A percentile compares a stretch with the other conserved stretches of the same genome.
phyloP scores from a whole-genome alignment of 768 basidiomycete species.

The Phanerochaete sordida region DNA sequence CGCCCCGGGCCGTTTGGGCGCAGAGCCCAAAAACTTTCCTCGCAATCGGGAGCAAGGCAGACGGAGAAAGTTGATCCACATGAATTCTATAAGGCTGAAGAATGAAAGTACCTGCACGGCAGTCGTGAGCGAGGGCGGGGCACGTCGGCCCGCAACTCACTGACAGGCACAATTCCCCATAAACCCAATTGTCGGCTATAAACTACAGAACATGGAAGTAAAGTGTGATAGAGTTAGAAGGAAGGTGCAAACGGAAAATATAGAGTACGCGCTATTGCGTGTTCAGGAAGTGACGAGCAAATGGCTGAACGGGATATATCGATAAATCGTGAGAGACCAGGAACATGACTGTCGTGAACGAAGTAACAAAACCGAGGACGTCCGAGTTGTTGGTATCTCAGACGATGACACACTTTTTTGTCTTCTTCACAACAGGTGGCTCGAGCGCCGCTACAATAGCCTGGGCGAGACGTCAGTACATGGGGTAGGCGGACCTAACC shows the following conservation, averaged over 20 bases:
- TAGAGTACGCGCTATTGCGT: conserved; percentile 14
- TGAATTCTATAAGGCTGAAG: conserved; percentile 1
- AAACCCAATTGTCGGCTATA: conserved; percentile 32
- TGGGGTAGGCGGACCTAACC: conserved; percentile 5
- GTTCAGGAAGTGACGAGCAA: conserved; percentile 14
- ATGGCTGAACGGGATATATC: conserved; percentile 20
- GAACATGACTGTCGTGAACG: conserved; percentile 19
- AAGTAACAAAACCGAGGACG: conserved; percentile 14
- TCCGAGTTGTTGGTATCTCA: conserved; percentile 39
- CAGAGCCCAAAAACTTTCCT: neutral
- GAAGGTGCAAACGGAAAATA: conserved; percentile 3
- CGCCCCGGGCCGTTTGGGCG: too few relatives aligned
- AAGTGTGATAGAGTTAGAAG: conserved; percentile 15
- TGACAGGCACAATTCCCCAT: conserved; percentile 32
- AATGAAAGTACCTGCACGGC: neutral
- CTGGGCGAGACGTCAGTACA: conserved; percentile 34
- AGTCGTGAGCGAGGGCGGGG: neutral
- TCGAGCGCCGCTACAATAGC: conserved; percentile 99
- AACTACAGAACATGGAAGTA: conserved; percentile 31
- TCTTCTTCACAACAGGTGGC: conserved; percentile 88
- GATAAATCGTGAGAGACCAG: conserved; percentile 21
- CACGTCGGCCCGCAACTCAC: neutral
- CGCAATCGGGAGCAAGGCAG: neutral
- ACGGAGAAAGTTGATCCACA: neutral
- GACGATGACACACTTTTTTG: conserved; percentile 78